These are phyloP conservation scores for Pseudevernia furfuracea DNA, from an alignment of 495 filamentous ascomycete species.

Conservation along the genomic window DNA sequence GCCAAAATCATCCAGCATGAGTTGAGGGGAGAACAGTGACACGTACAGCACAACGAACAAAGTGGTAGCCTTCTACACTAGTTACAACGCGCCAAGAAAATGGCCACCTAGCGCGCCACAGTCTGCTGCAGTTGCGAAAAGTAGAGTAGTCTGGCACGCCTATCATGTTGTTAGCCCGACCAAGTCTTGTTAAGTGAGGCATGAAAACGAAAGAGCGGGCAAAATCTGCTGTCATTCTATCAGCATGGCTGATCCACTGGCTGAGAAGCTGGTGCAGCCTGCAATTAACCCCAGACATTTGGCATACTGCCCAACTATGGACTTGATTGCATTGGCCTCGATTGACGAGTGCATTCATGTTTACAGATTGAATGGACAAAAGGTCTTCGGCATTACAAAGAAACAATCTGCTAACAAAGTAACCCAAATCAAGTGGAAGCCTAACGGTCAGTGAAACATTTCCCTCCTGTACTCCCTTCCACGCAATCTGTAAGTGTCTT, in stretches of 20 bases:
- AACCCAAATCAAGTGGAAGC: slow-evolving; percentile 64
- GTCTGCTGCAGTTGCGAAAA: too few relatives aligned
- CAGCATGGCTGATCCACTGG: slow-evolving; percentile 29
- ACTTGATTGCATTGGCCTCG: slow-evolving; percentile 67
- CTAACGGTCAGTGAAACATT: slow-evolving; percentile 51
- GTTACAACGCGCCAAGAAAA: not conserved
- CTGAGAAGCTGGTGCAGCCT: slow-evolving; percentile 49
- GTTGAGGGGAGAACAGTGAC: not conserved
- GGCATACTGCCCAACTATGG: slow-evolving; percentile 74
- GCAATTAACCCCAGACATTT: slow-evolving; percentile 51
- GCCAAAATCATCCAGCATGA: not conserved
- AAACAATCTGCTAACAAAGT: slow-evolving; percentile 40
- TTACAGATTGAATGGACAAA: slow-evolving; percentile 61
- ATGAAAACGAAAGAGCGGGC: not conserved
- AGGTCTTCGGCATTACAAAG: slow-evolving; percentile 54
- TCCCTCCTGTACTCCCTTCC: not conserved
- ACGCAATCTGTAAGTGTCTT: not conserved
- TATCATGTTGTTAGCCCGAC: not conserved
- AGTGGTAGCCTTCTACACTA: not conserved
- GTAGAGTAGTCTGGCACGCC: not conserved
- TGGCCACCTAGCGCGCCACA: too few relatives aligned
- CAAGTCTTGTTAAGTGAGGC: not conserved
- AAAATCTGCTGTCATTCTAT: not conserved
- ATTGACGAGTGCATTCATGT: slow-evolving; percentile 54
- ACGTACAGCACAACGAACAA: not conserved